These are phyloP conservation scores for Apiotrichum domesticum DNA, from an alignment of 1,284 basidiomycete species.

Conservation along the genomic window DNA sequence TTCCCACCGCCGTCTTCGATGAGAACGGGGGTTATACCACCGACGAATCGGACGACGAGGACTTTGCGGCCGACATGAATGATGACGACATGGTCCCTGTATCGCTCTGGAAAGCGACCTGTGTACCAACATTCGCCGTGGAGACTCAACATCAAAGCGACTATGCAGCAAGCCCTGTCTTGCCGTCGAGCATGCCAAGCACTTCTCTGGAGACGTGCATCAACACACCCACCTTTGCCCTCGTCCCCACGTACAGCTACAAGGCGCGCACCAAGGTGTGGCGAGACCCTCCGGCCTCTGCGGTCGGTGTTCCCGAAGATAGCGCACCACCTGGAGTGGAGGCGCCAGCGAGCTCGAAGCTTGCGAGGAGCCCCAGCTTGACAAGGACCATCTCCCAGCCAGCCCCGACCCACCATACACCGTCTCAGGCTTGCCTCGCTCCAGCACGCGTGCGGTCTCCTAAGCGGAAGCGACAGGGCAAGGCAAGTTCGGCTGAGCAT, in stretches of 20 bases:
- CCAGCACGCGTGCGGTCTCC: too few species aligned
- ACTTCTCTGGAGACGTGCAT: background rate
- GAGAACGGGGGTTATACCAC: too few species aligned
- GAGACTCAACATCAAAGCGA: background rate
- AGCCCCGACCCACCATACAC: too few species aligned
- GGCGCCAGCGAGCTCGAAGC: background rate
- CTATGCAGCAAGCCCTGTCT: background rate
- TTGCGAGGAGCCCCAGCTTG: background rate
- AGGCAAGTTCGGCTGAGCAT: background rate
- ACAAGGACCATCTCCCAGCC: too few species aligned
- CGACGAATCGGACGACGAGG: background rate
- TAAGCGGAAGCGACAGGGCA: background rate
- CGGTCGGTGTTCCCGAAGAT: too few species aligned
- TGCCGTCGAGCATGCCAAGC: background rate
- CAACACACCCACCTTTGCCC: constrained; percentile 8
- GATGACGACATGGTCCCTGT: background rate
- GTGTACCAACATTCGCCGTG: background rate
- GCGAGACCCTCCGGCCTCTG: background rate
- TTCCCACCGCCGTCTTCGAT: background rate
- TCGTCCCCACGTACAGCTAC: background rate
- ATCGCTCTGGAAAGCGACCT: background rate
- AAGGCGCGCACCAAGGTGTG: background rate
- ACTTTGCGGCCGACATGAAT: background rate
- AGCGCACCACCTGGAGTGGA: too few species aligned
- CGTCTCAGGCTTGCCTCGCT: too few species aligned